These are phyloP conservation scores for Microsporum ferrugineum DNA, from an alignment of 2,329 filamentous ascomycete genomes.

Conservation along the genomic window DNA sequence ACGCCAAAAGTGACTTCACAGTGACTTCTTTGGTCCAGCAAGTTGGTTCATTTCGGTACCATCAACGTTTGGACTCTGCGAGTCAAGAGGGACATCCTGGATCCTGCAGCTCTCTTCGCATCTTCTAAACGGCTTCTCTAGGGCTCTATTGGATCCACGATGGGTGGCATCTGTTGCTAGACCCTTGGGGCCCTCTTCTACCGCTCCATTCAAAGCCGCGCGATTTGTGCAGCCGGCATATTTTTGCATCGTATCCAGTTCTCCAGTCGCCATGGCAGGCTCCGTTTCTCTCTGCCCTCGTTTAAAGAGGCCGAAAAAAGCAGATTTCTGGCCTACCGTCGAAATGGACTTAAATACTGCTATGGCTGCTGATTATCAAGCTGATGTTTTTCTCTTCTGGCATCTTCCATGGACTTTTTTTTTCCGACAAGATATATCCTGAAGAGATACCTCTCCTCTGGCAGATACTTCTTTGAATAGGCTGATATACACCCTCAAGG, in stretches of 20 bases:
- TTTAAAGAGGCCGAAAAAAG: neutral
- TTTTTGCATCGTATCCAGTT: neutral
- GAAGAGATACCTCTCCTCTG: neutral
- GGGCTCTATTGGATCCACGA: constrained; percentile 1
- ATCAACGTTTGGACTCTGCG: neutral
- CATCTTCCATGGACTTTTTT: neutral
- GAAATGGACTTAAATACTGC: constrained; percentile 1
- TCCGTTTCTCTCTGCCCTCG: neutral
- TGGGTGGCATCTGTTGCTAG: neutral
- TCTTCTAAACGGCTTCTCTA: neutral
- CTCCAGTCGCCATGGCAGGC: neutral
- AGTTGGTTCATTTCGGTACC: neutral
- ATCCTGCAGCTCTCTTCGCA: neutral
- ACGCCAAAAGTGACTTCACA: neutral
- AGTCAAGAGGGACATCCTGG: neutral
- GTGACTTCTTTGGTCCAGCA: neutral
- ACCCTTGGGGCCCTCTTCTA: neutral
- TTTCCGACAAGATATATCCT: neutral
- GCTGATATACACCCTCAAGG: neutral
- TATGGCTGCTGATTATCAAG: neutral
- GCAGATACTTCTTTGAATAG: neutral
- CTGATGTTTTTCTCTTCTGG: neutral
- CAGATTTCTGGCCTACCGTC: neutral
- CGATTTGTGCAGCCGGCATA: constrained; percentile 13
- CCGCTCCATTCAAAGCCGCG: constrained; percentile 7